Evolutionary conservation across 1,284 basidiomycete species (phyloP), one percentile per base, ranked within the genome.

Genomic region (Gymnopus androsaceus): DNA sequence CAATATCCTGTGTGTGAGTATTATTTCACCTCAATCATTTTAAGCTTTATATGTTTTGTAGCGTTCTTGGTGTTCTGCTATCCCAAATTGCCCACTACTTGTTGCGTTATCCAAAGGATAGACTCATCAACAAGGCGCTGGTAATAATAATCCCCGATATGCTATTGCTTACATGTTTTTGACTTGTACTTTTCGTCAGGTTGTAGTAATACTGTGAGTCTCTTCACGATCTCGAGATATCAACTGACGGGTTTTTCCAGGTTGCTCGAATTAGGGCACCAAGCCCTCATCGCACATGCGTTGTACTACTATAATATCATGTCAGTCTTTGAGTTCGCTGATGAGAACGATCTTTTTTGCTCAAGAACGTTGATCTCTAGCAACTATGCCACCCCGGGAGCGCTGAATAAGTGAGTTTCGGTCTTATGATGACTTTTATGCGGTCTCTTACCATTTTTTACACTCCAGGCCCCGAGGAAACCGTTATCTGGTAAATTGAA

Each of bases 81-180:
- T 47, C 37, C 21, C 54, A 55, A 40, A 41, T 50, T 15, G 15
- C 34, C 8, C n/a, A 27, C 19, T 55, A 55, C 21, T 50, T 34
- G 47, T 27, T 17, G 12, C 34, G 46, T 12, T 55, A 55, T 44
- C 54, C 46, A n/a, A 40, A 50, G 25, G 54, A 55, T 40, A 55
- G 33, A 17, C n/a, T 17, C 12, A 41, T 33, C 9, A 49, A 55
- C 38, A 55, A 55, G n/a, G 33, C 34, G 1, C 31, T 55, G n/a
- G 54, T 55, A 23, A 41, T 28, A n/a, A n/a, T n/a, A n/a, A n/a
- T n/a, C n/a, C n/a, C n/a, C n/a, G n/a, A n/a, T n/a, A n/a, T n/a
- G n/a, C n/a, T 50, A 9, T 17, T 7, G n/a, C n/a, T 11, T 14
- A 2, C 2, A 19, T 30, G 21, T 40, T 7, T 25, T 33, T 41